These are phyloP conservation scores for Cutaneotrichosporon daszewskae DNA, from an alignment of 1,284 basidiomycete genomes.

Conservation along the genomic window DNA sequence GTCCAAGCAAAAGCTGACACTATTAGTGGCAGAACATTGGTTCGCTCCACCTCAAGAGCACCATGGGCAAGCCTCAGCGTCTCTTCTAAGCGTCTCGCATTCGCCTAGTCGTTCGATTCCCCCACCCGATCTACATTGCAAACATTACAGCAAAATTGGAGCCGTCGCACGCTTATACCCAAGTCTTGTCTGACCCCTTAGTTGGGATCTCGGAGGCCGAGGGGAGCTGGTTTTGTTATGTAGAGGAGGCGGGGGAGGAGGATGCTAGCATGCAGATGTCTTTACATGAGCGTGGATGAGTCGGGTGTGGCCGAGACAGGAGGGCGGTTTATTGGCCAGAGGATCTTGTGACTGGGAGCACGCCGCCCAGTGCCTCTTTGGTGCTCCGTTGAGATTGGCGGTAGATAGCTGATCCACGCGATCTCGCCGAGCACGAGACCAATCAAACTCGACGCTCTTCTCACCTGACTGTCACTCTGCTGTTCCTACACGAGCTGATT, in stretches of 20 bases:
- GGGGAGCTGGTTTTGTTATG: conserved; percentile 40
- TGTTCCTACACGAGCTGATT: no score
- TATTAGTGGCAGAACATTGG: conserved; percentile 91
- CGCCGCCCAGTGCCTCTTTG: no score
- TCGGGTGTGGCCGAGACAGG: no score
- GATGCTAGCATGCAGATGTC: neutral
- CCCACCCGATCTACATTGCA: neutral
- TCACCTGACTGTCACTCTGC: no score
- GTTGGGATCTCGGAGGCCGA: conserved; percentile 44
- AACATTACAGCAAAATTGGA: conserved; percentile 36
- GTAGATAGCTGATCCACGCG: no score
- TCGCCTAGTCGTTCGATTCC: neutral
- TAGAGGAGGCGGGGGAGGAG: conserved; percentile 1
- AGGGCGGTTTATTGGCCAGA: no score
- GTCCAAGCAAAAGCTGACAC: neutral
- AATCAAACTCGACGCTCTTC: no score
- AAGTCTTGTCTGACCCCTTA: conserved; percentile 46
- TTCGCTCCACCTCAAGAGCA: conserved; percentile 96
- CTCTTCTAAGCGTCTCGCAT: conserved; percentile 61
- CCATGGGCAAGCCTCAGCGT: conserved; percentile 97
- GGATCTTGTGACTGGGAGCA: no score
- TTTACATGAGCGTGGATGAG: no score
- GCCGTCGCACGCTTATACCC: conserved; percentile 51
- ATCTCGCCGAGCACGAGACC: no score
- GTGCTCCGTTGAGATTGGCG: no score